phyloP scores from a whole-genome alignment of 257 asterid genomes.

The Euphrasia confusa region DNA sequence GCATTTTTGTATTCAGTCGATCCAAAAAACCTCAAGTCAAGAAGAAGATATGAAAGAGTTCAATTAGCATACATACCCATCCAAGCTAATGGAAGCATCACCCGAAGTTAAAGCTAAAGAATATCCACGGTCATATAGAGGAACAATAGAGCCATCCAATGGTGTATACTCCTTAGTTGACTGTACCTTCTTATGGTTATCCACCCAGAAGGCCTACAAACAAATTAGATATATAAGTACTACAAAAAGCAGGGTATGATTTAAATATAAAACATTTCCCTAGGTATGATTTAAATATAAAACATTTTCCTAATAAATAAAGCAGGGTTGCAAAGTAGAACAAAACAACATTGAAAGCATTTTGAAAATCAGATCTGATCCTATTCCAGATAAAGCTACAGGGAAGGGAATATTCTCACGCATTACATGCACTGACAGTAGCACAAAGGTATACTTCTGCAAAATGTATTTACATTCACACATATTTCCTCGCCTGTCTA shows the following conservation, averaged over 20 bases:
- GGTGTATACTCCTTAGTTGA: slow-evolving; percentile 45
- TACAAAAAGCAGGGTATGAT: background rate
- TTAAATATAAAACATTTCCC: slow-evolving; percentile 3
- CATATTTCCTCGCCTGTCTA: background rate
- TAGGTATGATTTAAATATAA: background rate
- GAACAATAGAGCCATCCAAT: slow-evolving; percentile 70
- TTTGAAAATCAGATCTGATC: slow-evolving; percentile 13
- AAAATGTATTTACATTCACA: background rate
- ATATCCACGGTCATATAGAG: slow-evolving; percentile 89
- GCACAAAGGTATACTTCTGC: background rate
- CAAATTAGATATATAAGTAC: slow-evolving; percentile 19
- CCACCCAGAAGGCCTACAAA: slow-evolving; percentile 86
- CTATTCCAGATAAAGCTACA: slow-evolving; percentile 14
- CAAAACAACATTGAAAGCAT: slow-evolving; percentile 9
- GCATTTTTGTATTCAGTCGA: background rate
- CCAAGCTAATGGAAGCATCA: slow-evolving; percentile 56
- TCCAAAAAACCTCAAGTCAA: background rate
- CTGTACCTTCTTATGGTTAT: slow-evolving; percentile 39
- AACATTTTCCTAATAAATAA: slow-evolving; percentile 13
- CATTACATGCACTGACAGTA: slow-evolving; percentile 15
- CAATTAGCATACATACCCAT: slow-evolving; percentile 44
- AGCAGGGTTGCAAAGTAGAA: slow-evolving; percentile 14
- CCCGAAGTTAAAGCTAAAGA: slow-evolving; percentile 71
- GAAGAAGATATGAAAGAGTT: background rate
- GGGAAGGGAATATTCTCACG: slow-evolving; percentile 4